A percentile compares a stretch with the other conserved stretches of the same genome.
Conservation (phyloP, 177 flowering plant genomes). For the Vitis hybrid region DNA sequence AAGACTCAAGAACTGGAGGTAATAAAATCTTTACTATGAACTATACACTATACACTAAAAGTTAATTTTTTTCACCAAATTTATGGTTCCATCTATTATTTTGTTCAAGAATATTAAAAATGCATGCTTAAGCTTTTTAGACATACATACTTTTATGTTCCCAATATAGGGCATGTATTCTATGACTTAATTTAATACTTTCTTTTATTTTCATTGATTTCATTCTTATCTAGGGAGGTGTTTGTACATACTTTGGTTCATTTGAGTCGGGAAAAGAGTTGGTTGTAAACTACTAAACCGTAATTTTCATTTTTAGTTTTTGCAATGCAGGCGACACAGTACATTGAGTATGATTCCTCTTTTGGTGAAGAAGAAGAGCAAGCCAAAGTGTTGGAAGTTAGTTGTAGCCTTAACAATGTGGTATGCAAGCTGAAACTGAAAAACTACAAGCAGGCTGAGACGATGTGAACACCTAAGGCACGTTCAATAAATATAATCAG, state of each 20-base stretch:
- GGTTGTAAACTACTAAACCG: constrained; percentile 28
- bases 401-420: constrained; percentile 88
- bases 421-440: constrained; percentile 91
- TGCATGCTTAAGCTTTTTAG: not conserved
- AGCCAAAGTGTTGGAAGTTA: constrained; percentile 60
- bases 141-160: not conserved
- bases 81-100: not conserved
- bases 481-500: too few species aligned
- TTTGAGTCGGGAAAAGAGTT: constrained; percentile 66
- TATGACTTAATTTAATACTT: not conserved
- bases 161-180: not conserved
- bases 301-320: not conserved
- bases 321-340: constrained; percentile 68
- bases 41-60: too few species aligned
- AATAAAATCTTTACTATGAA: constrained; percentile 7
- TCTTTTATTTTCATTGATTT: too few species aligned
- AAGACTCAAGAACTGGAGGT: constrained; percentile 81
- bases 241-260: constrained; percentile 42
- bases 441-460: constrained; percentile 82
- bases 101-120: not conserved
- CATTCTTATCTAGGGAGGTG: too few species aligned
- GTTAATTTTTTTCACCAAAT: not conserved
- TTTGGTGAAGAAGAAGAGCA: constrained; percentile 82
- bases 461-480: constrained; percentile 52
- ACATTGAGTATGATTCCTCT: constrained; percentile 69